Base-by-base conservation (phyloP, 768 basidiomycete genomes). In the Leccinum pellstonianum region DNA sequence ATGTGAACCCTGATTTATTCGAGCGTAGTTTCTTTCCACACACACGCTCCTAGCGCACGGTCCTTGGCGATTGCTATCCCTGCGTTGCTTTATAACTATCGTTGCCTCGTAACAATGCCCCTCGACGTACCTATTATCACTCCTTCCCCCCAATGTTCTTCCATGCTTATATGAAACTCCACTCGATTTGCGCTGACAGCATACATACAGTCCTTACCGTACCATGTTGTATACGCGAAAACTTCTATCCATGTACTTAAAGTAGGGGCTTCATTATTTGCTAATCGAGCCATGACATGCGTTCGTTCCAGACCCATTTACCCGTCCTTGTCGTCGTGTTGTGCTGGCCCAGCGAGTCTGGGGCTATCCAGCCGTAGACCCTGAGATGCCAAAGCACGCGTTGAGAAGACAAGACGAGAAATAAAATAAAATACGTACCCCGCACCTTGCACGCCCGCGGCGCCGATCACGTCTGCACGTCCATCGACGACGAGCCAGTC, bases 401-500 rank as follows among this genome's bases (percentile, higher is more conserved):
- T 6, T 35, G 10, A 55, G 21, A n/a, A 23, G 15, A 15, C 0
- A 3, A 15, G 31, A 8, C 5, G 17, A 4, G 33, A 17, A 17
- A 27, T 0, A 14, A 31, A 4, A 19, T 5, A 11, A 5, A 8
- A 35, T 48, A 71, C 85, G 70, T 73, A 91, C 90, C 93, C 93
- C 59, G 91, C 87, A 15, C 84, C 92, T 12, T 81, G 71, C 19
- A 93, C 75, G 1, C 88, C 93, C n/a, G 82, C 90, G 11, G 90
- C 86, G 5, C 90, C 91, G 17, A 81, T 71, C 48, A 59, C 66
- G 62, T 88, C 88, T 19, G 84, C 79, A 12, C 72, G 69, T 14
- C 73, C 73, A 10, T 83, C 80, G 4, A 87, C 76, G 17, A 92
- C 79, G 6, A 92, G 65, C 91, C 93, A 95, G 66, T 92, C 90